Percentiles rank a stretch among this genome's conserved stretches.
Conservation (phyloP, 768 basidiomycete genomes). For the Suillus ampliporus region DNA sequence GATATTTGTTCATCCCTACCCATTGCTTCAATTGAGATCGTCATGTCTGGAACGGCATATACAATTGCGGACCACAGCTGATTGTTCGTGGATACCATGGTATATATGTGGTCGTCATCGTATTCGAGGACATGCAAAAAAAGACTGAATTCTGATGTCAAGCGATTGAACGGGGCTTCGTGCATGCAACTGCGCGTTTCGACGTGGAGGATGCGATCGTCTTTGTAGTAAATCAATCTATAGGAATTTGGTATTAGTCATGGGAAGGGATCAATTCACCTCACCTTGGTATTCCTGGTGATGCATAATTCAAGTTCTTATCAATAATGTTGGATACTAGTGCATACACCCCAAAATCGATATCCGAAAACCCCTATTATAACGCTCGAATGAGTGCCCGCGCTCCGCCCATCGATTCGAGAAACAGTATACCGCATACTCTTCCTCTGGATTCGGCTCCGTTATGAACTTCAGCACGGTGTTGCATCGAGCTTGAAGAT, state of each 20-base stretch:
- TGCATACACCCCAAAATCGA: not conserved
- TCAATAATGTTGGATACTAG: not conserved
- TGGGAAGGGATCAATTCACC: not conserved
- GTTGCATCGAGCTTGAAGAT: not conserved
- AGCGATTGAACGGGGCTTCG: not conserved
- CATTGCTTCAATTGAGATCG: no score
- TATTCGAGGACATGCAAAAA: not conserved
- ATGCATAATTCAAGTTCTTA: not conserved
- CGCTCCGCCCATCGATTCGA: not conserved
- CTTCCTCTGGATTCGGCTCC: not conserved
- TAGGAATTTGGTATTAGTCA: not conserved
- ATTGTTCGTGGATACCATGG: not conserved
- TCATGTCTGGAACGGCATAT: not conserved
- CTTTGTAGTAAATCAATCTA: not conserved
- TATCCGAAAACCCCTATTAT: not conserved
- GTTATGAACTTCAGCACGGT: not conserved
- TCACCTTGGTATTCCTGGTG: not conserved
- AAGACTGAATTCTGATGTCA: not conserved
- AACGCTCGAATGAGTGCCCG: not conserved
- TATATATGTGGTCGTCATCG: not conserved
- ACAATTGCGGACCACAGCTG: not conserved
- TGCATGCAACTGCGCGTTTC: not conserved
- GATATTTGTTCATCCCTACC: no score
- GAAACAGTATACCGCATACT: not conserved
- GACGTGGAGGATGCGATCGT: not conserved